Conservation (phyloP, 148 eudicot genomes). For the Cornus suecica region DNA sequence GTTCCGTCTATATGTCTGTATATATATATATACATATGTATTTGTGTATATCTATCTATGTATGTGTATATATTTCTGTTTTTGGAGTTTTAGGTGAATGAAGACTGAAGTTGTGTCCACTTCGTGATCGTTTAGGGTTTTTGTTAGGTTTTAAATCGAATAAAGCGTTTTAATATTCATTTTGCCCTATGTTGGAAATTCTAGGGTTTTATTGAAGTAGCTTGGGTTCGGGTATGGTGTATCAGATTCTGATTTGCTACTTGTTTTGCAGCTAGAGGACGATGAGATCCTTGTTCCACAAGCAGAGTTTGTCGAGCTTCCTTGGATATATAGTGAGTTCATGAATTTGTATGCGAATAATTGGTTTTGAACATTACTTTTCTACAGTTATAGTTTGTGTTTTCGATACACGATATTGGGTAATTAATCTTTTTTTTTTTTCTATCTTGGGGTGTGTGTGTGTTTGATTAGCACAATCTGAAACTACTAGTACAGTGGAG, state of each 20-base stretch:
- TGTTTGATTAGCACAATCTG: slow-evolving; percentile 47
- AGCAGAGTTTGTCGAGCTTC: slow-evolving; percentile 39
- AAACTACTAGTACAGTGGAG: slow-evolving; percentile 47
- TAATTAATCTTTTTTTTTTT: not conserved
- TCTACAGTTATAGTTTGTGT: not conserved
- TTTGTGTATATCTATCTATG: not conserved
- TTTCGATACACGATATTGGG: not conserved
- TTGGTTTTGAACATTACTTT: not conserved
- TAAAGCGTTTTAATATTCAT: not conserved
- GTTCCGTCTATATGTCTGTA: slow-evolving; percentile 2
- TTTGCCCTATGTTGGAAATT: not conserved
- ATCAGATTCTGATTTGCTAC: slow-evolving; percentile 31
- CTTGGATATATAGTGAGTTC: not conserved
- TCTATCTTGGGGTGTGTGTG: not conserved
- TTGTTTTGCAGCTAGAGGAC: slow-evolving; percentile 61
- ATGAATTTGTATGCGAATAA: not conserved
- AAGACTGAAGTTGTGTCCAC: not conserved
- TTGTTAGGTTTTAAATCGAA: slow-evolving; percentile 13
- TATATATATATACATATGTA: not conserved
- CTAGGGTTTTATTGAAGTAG: slow-evolving; percentile 13
- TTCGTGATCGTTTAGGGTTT: slow-evolving; percentile 39
- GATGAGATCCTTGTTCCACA: slow-evolving; percentile 85
- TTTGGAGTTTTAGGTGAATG: slow-evolving; percentile 5
- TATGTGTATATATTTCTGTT: not conserved
- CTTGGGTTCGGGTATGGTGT: slow-evolving; percentile 30